Conservation (phyloP, 2,329 filamentous ascomycete species). For the Tolypocladium paradoxum region DNA sequence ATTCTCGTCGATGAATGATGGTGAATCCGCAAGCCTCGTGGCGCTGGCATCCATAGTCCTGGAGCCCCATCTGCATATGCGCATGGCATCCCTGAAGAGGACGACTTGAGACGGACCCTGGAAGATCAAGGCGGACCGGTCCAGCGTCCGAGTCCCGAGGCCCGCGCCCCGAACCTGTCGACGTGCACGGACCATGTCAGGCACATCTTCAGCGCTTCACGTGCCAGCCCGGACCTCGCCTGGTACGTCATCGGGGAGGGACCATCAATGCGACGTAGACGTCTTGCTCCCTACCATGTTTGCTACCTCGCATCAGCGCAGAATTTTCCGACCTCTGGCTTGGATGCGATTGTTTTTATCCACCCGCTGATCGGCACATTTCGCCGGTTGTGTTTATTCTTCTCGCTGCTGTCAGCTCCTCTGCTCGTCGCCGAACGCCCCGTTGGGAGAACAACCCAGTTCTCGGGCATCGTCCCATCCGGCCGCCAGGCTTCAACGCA, state of each 20-base stretch:
- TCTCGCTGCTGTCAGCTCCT: background rate
- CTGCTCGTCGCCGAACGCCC: background rate
- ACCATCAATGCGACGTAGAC: background rate
- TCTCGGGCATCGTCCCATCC: background rate
- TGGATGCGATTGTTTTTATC: background rate
- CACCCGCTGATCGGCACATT: background rate
- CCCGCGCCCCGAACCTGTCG: background rate
- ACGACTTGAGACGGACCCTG: too few relatives aligned
- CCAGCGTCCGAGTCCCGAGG: background rate
- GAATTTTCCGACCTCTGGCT: background rate
- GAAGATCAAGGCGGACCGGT: background rate
- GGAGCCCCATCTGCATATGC: too few relatives aligned
- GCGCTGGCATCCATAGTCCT: background rate
- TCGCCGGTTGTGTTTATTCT: background rate
- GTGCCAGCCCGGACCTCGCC: background rate
- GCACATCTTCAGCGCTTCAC: background rate
- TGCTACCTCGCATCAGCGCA: background rate
- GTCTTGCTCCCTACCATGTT: background rate
- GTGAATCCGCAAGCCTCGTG: background rate
- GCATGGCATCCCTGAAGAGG: background rate
- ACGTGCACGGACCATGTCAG: background rate
- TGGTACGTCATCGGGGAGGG: background rate
- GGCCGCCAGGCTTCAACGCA: background rate
- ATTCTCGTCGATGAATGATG: background rate
- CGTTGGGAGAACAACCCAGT: background rate